Evolutionary conservation across 2,329 filamentous ascomycete species (phyloP).

Genomic region (Botrytis cinerea): DNA sequence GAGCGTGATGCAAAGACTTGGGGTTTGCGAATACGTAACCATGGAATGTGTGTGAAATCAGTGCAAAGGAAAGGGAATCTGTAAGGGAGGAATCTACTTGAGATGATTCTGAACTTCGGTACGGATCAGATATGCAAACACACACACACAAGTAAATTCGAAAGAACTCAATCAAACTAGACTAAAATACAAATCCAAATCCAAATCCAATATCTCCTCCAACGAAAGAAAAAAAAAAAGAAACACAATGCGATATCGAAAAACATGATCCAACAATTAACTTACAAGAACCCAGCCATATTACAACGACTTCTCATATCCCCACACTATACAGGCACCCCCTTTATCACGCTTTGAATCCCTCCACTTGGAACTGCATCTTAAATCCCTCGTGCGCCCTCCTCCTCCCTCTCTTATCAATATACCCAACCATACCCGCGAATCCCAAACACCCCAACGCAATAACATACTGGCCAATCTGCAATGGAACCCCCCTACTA

Average conservation of each 20-base stretch:
- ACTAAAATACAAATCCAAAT: not conserved
- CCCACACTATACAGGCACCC: not conserved
- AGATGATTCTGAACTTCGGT: not conserved
- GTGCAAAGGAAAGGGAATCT: not conserved
- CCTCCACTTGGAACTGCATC: conserved; percentile 8
- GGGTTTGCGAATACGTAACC: accelerated
- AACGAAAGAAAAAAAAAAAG: not conserved
- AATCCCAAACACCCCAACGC: conserved; percentile 8
- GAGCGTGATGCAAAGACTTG: not conserved
- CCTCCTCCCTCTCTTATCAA: conserved; percentile 15
- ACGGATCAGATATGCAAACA: not conserved
- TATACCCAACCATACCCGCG: conserved; percentile 6
- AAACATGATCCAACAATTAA: not conserved
- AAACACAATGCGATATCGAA: not conserved
- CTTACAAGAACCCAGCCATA: not conserved
- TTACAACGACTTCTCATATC: not conserved
- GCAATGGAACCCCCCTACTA: conserved; percentile 6
- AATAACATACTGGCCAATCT: conserved; percentile 9
- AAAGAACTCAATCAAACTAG: not conserved
- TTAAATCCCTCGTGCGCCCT: conserved; percentile 11
- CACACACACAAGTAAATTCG: not conserved
- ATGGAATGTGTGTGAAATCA: not conserved
- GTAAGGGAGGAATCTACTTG: not conserved
- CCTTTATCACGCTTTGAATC: not conserved
- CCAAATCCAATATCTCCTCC: not conserved